phyloP scores from a whole-genome alignment of 2,329 filamentous ascomycete species.

The Samsoniella hepiali region DNA sequence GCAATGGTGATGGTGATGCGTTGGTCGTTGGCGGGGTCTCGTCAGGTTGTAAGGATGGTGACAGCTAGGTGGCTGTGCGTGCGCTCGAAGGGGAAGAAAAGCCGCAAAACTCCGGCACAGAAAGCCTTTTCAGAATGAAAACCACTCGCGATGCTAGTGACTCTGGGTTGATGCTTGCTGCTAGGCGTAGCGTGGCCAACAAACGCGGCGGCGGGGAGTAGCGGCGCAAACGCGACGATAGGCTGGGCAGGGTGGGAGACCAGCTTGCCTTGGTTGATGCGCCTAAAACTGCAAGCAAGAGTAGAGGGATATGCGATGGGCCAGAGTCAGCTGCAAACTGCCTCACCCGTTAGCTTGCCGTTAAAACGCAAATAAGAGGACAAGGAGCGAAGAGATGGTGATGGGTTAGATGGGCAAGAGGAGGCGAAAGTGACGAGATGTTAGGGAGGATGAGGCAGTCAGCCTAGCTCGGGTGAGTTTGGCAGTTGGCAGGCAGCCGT shows the following conservation, averaged over 20 bases:
- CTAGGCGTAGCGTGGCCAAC: constrained; percentile 4
- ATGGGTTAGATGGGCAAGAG: constrained; percentile 11
- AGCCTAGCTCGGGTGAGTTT: neutral
- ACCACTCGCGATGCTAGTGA: neutral
- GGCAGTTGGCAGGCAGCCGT: neutral
- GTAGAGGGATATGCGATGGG: too few relatives aligned
- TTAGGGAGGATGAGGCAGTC: constrained; percentile 9
- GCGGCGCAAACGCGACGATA: constrained; percentile 16
- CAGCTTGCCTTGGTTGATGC: constrained; percentile 2
- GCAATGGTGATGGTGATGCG: constrained; percentile 2
- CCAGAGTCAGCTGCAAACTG: neutral
- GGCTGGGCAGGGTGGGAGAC: neutral
- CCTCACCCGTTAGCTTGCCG: neutral
- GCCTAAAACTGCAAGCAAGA: neutral
- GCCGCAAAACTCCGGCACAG: neutral
- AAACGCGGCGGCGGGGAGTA: constrained; percentile 6
- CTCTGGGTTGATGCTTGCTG: neutral
- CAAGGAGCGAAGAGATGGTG: constrained; percentile 1
- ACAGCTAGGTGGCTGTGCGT: neutral
- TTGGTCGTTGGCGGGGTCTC: constrained; percentile 8
- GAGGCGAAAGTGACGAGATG: constrained; percentile 12
- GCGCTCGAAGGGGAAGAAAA: neutral
- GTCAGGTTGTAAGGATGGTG: constrained; percentile 6
- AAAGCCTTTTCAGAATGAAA: neutral
- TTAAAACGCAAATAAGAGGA: neutral